Evolutionary conservation across 306 rosid species (phyloP).

Genomic region (Ormosia emarginata): DNA sequence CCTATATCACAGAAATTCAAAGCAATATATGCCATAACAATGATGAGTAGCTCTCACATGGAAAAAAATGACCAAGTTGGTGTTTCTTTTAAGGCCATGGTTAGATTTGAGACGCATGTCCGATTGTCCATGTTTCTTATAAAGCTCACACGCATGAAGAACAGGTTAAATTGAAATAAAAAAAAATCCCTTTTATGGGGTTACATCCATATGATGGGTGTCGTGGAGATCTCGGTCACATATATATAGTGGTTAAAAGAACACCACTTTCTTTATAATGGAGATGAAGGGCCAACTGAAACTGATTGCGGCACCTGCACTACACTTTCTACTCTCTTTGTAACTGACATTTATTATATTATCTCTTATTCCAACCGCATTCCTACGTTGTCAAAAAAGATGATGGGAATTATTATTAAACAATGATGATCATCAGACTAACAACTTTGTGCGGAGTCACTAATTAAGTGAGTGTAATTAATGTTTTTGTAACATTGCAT

Average conservation of each 20-base stretch:
- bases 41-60: not conserved
- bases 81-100: not conserved
- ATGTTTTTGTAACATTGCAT: constrained; percentile 16
- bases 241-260: constrained; percentile 10
- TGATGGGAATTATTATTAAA: constrained; percentile 36
- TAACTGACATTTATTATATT: constrained; percentile 42
- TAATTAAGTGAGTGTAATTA: not conserved
- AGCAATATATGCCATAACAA: not conserved
- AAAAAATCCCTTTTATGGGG: not conserved
- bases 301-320: constrained; percentile 32
- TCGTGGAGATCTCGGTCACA: not conserved
- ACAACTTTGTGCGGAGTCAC: constrained; percentile 23
- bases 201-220: constrained; percentile 18
- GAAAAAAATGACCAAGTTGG: not conserved
- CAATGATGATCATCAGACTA: constrained; percentile 34
- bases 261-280: constrained; percentile 33
- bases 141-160: not conserved
- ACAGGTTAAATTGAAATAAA: not conserved
- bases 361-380: constrained; percentile 29
- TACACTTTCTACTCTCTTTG: constrained; percentile 28
- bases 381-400: constrained; percentile 29
- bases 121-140: not conserved
- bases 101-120: constrained; percentile 19
- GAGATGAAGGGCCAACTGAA: constrained; percentile 25
- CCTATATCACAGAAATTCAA: not conserved